Percentiles rank a stretch among this genome's conserved stretches.
Conservation (phyloP, 2,329 filamentous ascomycete genomes). For the Fusarium albidum region DNA sequence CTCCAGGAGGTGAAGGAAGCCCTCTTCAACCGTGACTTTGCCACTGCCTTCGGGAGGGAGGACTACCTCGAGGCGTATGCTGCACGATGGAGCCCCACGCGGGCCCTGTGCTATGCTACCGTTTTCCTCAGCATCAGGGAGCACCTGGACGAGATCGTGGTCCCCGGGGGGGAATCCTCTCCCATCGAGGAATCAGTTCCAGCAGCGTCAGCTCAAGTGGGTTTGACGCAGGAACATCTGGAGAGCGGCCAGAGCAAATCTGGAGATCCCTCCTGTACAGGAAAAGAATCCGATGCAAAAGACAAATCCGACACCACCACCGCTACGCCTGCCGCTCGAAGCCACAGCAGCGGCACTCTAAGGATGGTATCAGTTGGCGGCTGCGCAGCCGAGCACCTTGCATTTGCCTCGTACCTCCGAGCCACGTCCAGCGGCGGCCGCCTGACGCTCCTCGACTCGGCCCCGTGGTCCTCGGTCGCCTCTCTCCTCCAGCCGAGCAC, state of each 20-base stretch:
- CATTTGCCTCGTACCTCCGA: slow-evolving; percentile 57
- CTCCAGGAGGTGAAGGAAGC: slow-evolving; percentile 88
- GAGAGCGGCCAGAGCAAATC: not conserved
- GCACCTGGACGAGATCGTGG: slow-evolving; percentile 44
- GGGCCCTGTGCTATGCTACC: slow-evolving; percentile 81
- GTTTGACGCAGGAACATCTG: not conserved
- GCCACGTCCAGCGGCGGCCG: slow-evolving; percentile 39
- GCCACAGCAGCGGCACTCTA: slow-evolving; percentile 35
- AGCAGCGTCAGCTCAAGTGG: slow-evolving; percentile 11
- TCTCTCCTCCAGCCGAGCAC: slow-evolving; percentile 65
- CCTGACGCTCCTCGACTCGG: slow-evolving; percentile 80
- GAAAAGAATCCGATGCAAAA: slow-evolving; percentile 7
- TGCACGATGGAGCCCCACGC: slow-evolving; percentile 86
- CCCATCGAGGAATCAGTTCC: not conserved
- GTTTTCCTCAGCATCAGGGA: slow-evolving; percentile 54
- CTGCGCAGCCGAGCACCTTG: slow-evolving; percentile 68
- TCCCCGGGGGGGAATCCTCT: not conserved
- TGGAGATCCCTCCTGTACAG: not conserved
- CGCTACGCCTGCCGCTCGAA: not conserved
- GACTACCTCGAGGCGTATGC: slow-evolving; percentile 84
- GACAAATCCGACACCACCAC: slow-evolving; percentile 12
- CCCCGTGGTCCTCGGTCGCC: slow-evolving; percentile 75
- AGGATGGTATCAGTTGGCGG: slow-evolving; percentile 61
- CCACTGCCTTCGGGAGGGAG: slow-evolving; percentile 75
- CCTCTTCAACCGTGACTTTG: slow-evolving; percentile 87